Conservation (phyloP, 1,284 basidiomycete genomes). For the Mycosarcoma mackinlayi region DNA sequence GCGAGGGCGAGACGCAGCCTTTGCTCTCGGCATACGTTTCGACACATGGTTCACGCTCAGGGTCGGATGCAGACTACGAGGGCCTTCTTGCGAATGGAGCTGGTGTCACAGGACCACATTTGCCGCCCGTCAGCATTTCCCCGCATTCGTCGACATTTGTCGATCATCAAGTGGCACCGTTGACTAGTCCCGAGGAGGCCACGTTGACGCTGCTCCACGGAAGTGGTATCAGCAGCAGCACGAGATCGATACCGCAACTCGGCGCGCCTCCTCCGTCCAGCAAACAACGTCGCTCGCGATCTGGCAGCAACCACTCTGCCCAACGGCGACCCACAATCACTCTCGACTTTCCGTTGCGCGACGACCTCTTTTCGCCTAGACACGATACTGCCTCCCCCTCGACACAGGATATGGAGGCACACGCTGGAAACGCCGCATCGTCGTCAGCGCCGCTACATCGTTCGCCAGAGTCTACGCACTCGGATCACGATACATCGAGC, state of each 20-base stretch:
- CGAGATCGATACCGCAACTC: constrained; percentile 8
- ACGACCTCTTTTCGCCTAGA: constrained; percentile 34
- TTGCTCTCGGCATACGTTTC: constrained; percentile 17
- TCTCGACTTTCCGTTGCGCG: constrained; percentile 46
- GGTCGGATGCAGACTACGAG: constrained; percentile 22
- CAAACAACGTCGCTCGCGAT: constrained; percentile 21
- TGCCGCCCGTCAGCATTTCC: constrained; percentile 35
- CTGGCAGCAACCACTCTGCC: neutral
- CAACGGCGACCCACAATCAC: constrained; percentile 49
- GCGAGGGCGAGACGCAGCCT: constrained; percentile 19
- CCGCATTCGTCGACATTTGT: constrained; percentile 30
- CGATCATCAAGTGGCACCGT: constrained; percentile 26
- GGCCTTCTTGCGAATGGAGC: constrained; percentile 46
- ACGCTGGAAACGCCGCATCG: neutral
- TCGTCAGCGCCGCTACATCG: constrained; percentile 3
- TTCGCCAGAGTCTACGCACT: constrained; percentile 15
- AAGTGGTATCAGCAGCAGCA: constrained; percentile 1
- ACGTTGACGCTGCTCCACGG: constrained; percentile 21
- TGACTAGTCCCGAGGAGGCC: constrained; percentile 30
- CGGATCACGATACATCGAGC: constrained; percentile 5
- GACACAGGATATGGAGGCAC: constrained; percentile 10
- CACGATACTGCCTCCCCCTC: constrained; percentile 9
- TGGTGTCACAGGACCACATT: constrained; percentile 53
- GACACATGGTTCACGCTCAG: constrained; percentile 6
- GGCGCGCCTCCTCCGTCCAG: constrained; percentile 12